Evolutionary conservation across 257 asterid genomes (phyloP).

Genomic region (Anisodus acutangulus): DNA sequence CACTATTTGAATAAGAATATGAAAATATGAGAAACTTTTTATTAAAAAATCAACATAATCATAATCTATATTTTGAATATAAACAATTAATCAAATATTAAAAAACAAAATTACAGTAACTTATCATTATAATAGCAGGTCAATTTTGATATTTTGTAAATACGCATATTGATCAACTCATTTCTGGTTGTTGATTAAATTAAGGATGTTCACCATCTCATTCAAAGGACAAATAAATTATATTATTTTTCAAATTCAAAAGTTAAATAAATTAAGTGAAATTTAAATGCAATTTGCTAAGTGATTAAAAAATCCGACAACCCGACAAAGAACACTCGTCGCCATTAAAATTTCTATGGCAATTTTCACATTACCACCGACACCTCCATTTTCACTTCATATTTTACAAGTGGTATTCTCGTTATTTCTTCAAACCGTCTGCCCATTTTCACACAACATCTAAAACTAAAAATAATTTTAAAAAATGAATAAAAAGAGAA

Average conservation of each 20-base stretch:
- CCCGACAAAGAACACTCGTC: not conserved
- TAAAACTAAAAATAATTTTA: slow-evolving; percentile 27
- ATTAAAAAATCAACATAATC: too few relatives aligned
- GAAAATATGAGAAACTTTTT: too few relatives aligned
- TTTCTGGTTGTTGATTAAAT: not conserved
- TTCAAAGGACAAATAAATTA: too few relatives aligned
- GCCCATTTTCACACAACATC: not conserved
- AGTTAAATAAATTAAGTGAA: too few relatives aligned
- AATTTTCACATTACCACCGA: not conserved
- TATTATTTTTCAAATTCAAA: not conserved
- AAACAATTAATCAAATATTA: not conserved
- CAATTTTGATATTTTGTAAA: not conserved
- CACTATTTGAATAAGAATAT: too few relatives aligned
- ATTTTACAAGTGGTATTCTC: not conserved
- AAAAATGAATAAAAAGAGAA: slow-evolving; percentile 32
- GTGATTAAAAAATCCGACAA: not conserved
- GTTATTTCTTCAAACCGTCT: not conserved
- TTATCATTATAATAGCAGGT: not conserved
- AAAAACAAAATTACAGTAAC: not conserved
- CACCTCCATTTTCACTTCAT: not conserved
- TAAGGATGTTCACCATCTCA: too few relatives aligned
- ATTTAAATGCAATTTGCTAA: not conserved
- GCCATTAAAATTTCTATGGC: not conserved
- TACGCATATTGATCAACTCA: not conserved
- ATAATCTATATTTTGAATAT: not conserved